These are phyloP conservation scores for Melampsora occidentalis DNA, from an alignment of 1,284 basidiomycete species.

Conservation along the genomic window DNA sequence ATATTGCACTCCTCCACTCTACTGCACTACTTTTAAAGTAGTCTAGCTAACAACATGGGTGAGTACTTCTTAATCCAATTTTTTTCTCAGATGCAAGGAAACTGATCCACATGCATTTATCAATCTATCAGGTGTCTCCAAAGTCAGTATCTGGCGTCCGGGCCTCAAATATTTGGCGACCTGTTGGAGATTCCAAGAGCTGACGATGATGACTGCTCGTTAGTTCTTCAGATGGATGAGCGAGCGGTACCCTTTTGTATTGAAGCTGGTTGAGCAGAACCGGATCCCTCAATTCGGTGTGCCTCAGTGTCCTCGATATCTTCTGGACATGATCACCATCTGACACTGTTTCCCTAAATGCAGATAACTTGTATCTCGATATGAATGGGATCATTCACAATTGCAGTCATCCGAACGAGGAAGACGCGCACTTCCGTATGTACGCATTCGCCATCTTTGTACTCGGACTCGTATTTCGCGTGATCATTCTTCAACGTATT, in stretches of 20 bases:
- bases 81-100: no score
- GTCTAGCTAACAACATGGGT: no score
- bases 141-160: no score
- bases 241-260: constrained; percentile 96
- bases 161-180: no score
- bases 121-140: no score
- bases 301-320: constrained; percentile 40
- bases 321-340: background rate
- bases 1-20: no score
- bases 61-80: no score
- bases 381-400: constrained; percentile 99
- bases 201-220: background rate
- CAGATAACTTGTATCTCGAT: constrained; percentile 83
- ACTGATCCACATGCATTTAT: no score
- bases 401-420: constrained; percentile 80
- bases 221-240: constrained; percentile 63
- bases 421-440: constrained; percentile 88
- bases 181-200: background rate
- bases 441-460: background rate
- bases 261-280: constrained; percentile 93
- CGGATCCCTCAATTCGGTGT: constrained; percentile 77
- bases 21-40: no score
- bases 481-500: background rate
- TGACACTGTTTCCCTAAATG: background rate
- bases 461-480: background rate